Conservation (phyloP, 1,139 yeast genomes). For the Geotrichum candidum region DNA sequence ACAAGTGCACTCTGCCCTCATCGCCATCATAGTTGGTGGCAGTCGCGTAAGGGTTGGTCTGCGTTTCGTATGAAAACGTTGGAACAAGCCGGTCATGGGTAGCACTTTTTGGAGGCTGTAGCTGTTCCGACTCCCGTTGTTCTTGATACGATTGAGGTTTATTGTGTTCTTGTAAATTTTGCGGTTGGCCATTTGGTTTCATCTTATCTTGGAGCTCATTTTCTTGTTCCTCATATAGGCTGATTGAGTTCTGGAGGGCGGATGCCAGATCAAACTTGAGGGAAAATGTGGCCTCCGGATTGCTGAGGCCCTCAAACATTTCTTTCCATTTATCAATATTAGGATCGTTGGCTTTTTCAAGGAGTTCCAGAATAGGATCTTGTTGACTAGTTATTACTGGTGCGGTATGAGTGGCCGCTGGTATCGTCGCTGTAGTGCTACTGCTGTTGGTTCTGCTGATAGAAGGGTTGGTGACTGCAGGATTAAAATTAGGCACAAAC, state of each 20-base stretch:
- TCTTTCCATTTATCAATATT: conserved; percentile 15
- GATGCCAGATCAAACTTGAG: conserved; percentile 18
- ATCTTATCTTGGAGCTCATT: background rate
- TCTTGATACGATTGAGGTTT: background rate
- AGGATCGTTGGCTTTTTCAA: background rate
- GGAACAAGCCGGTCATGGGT: background rate
- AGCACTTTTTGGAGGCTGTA: background rate
- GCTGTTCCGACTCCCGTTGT: background rate
- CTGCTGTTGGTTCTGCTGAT: background rate
- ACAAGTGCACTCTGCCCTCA: background rate
- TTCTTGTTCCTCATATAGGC: conserved; percentile 10
- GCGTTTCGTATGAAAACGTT: background rate
- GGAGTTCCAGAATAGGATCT: background rate
- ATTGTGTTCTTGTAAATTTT: background rate
- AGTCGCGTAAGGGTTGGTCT: background rate
- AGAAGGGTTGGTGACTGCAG: background rate
- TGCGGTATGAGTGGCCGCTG: background rate
- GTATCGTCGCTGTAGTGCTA: background rate
- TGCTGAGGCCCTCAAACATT: conserved; percentile 14
- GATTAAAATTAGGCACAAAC: background rate
- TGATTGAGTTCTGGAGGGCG: conserved; percentile 14
- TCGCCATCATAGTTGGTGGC: background rate
- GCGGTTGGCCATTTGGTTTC: background rate
- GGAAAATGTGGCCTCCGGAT: conserved; percentile 18
- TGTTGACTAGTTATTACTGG: background rate